A percentile compares a stretch with the other conserved stretches of the same genome.
These are phyloP conservation scores for Tuber calosporum DNA, from an alignment of 495 filamentous ascomycete species.

Conservation along the genomic window DNA sequence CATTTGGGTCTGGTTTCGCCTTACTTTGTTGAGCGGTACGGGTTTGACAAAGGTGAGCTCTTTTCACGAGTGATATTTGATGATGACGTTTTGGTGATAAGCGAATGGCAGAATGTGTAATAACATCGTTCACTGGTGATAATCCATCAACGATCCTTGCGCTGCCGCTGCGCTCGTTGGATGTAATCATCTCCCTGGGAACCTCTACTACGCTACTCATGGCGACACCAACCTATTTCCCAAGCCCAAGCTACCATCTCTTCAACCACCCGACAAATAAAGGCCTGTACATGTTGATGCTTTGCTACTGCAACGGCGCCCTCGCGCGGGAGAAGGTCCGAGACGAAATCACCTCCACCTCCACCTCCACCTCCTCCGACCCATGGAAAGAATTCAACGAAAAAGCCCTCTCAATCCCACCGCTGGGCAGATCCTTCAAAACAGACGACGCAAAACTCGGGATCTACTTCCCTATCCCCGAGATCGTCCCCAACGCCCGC, in stretches of 20 bases:
- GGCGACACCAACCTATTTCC: constrained; percentile 81
- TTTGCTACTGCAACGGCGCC: constrained; percentile 97
- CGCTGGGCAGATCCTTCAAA: constrained; percentile 54
- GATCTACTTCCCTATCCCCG: constrained; percentile 86
- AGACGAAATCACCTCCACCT: constrained; percentile 52
- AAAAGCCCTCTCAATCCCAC: constrained; percentile 55
- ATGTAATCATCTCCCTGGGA: constrained; percentile 89
- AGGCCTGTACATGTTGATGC: constrained; percentile 94
- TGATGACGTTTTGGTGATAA: constrained; percentile 12
- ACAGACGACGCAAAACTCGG: constrained; percentile 67
- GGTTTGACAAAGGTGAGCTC: constrained; percentile 52
- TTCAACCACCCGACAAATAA: constrained; percentile 81
- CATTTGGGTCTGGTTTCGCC: constrained; percentile 63
- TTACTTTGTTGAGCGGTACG: constrained; percentile 72
- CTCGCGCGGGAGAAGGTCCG: constrained; percentile 84
- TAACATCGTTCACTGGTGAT: constrained; percentile 87
- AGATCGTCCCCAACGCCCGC: constrained; percentile 85
- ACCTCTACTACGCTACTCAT: constrained; percentile 96
- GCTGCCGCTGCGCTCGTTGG: constrained; percentile 71
- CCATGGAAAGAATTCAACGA: constrained; percentile 74
- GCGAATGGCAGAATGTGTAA: constrained; percentile 53
- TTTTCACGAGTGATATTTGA: constrained; percentile 26
- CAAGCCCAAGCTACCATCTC: constrained; percentile 79
- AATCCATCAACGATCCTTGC: constrained; percentile 93
- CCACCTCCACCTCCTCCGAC: constrained; percentile 44